Conservation (phyloP, 2,329 filamentous ascomycete species). For the Bipolaris zeicola region DNA sequence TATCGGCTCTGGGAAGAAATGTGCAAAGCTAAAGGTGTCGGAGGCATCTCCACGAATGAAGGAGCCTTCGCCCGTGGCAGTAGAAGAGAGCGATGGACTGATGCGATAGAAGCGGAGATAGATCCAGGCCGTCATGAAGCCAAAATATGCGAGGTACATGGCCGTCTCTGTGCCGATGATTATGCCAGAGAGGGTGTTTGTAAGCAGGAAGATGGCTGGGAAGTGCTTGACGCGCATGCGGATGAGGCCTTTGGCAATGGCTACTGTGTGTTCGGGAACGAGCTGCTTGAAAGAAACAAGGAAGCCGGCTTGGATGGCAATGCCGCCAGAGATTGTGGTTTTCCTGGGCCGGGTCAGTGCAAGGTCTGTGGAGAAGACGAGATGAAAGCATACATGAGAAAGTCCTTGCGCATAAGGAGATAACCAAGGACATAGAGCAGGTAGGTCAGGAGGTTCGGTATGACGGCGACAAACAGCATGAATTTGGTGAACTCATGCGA, state of each 20-base stretch:
- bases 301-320: slow-evolving; percentile 89
- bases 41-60: slow-evolving; percentile 85
- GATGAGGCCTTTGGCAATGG: slow-evolving; percentile 84
- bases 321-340: slow-evolving; percentile 84
- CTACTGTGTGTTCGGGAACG: slow-evolving; percentile 94
- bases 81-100: slow-evolving; percentile 62
- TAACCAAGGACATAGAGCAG: slow-evolving; percentile 75
- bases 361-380: not conserved
- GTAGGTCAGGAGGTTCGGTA: slow-evolving; percentile 81
- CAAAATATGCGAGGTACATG: slow-evolving; percentile 77
- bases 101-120: slow-evolving; percentile 95
- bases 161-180: slow-evolving; percentile 74
- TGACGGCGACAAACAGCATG: slow-evolving; percentile 73
- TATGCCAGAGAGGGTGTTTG: slow-evolving; percentile 70
- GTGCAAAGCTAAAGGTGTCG: slow-evolving; percentile 93
- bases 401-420: slow-evolving; percentile 68
- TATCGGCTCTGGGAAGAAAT: slow-evolving; percentile 87
- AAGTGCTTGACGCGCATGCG: slow-evolving; percentile 86
- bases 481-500: slow-evolving; percentile 92
- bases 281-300: slow-evolving; percentile 98
- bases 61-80: slow-evolving; percentile 57
- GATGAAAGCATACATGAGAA: slow-evolving; percentile 66
- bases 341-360: slow-evolving; percentile 55
- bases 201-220: slow-evolving; percentile 74
- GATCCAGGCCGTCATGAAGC: slow-evolving; percentile 88